phyloP scores from a whole-genome alignment of 352 stramenopile genomes.

The Pythium grandisporangium region DNA sequence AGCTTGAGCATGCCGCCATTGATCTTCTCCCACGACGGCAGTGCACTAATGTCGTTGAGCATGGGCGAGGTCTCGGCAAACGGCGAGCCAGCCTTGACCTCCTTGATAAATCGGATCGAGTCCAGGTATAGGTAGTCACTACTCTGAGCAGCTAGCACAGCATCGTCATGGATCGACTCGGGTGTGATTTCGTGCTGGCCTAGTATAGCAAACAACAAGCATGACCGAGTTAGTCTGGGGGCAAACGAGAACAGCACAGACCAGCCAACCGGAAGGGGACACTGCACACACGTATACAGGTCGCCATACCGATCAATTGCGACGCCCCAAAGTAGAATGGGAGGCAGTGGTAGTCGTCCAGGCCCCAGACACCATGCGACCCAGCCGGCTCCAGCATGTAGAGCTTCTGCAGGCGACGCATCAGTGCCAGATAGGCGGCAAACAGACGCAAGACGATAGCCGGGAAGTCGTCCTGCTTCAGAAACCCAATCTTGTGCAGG shows the following conservation, averaged over 20 bases:
- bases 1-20: conserved; percentile 87
- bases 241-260: background rate
- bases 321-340: conserved; percentile 97
- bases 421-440: conserved; percentile 90
- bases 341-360: conserved; percentile 99
- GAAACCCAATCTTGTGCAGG: conserved; percentile 87
- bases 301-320: conserved; percentile 77
- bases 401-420: conserved; percentile 90
- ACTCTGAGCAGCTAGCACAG: conserved; percentile 43
- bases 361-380: conserved; percentile 97
- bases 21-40: conserved; percentile 89
- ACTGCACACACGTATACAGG: no score
- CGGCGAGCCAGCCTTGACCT: conserved; percentile 83
- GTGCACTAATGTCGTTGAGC: conserved; percentile 88
- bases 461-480: conserved; percentile 75
- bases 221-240: no score
- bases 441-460: conserved; percentile 89
- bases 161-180: conserved; percentile 65
- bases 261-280: background rate
- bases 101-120: conserved; percentile 88
- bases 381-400: conserved; percentile 98
- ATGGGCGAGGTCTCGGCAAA: conserved; percentile 94
- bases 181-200: conserved; percentile 63
- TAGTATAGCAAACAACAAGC: conserved; percentile 4
- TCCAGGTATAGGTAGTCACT: conserved; percentile 90